Conservation (phyloP, 495 filamentous ascomycete genomes). For the Talaromyces borbonicus region DNA sequence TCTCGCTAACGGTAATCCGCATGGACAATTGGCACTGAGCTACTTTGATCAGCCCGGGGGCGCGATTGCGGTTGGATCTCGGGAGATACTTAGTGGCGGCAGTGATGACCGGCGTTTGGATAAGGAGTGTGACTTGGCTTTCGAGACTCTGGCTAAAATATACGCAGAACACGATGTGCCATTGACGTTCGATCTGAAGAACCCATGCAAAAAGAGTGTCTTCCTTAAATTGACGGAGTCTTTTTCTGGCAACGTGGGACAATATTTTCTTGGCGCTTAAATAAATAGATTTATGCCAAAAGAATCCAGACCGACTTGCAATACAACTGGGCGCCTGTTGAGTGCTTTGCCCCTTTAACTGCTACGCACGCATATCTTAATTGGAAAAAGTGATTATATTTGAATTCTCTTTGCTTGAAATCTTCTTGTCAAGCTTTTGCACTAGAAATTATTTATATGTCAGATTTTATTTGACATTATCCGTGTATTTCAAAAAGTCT, state of each 20-base stretch:
- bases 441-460: no score
- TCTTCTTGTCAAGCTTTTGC: no score
- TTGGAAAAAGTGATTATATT: no score
- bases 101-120: neutral
- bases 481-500: no score
- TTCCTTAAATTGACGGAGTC: neutral
- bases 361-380: no score
- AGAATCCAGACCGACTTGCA: no score
- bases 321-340: no score
- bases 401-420: no score
- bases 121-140: neutral
- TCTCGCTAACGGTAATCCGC: neutral
- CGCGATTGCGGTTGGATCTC: neutral
- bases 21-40: constrained; percentile 3
- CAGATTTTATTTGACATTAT: no score
- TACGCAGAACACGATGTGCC: neutral
- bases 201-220: neutral
- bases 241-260: neutral
- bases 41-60: neutral
- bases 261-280: neutral
- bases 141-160: neutral
- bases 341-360: no score
- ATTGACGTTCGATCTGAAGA: constrained; percentile 1
- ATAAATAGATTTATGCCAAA: no score
- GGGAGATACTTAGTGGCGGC: neutral